A percentile compares a stretch with the other conserved stretches of the same genome.
Evolutionary conservation across 2,329 filamentous ascomycete genomes (phyloP).

Genomic region (Ploettnerulaceae sp.): DNA sequence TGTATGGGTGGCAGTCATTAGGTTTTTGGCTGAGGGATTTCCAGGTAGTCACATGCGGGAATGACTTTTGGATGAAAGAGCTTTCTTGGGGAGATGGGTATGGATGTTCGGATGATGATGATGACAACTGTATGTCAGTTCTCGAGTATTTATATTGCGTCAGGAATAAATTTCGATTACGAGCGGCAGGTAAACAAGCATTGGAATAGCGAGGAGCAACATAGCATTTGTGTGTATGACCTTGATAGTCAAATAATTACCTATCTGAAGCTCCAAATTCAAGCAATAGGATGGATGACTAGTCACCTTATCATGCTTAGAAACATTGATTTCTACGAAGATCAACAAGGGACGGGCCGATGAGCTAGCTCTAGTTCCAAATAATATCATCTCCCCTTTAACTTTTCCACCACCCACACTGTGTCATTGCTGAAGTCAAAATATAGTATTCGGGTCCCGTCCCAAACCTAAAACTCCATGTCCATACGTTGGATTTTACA

Average conservation of each 20-base stretch:
- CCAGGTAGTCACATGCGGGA: not conserved
- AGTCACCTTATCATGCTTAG: not conserved
- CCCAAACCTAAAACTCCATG: no score
- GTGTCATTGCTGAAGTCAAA: not conserved
- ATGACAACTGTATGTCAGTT: not conserved
- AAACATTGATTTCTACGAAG: not conserved
- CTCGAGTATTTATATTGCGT: no score
- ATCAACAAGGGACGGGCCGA: not conserved
- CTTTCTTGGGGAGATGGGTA: no score
- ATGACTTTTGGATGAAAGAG: not conserved
- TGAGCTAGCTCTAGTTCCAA: not conserved
- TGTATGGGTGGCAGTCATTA: not conserved
- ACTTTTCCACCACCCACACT: not conserved
- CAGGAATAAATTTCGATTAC: no score
- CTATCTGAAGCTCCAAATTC: not conserved
- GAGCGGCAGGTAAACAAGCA: not conserved
- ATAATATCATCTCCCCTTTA: no score
- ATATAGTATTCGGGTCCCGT: no score
- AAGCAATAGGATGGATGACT: no score
- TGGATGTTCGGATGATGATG: conserved; percentile 1
- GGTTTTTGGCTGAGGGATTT: conserved; percentile 3
- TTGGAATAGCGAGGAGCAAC: not conserved
- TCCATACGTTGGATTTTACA: no score
- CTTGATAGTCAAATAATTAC: conserved; percentile 1
- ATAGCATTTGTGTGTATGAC: not conserved